Conservation (phyloP, 2,329 filamentous ascomycete genomes). For the Colletotrichum tanaceti region DNA sequence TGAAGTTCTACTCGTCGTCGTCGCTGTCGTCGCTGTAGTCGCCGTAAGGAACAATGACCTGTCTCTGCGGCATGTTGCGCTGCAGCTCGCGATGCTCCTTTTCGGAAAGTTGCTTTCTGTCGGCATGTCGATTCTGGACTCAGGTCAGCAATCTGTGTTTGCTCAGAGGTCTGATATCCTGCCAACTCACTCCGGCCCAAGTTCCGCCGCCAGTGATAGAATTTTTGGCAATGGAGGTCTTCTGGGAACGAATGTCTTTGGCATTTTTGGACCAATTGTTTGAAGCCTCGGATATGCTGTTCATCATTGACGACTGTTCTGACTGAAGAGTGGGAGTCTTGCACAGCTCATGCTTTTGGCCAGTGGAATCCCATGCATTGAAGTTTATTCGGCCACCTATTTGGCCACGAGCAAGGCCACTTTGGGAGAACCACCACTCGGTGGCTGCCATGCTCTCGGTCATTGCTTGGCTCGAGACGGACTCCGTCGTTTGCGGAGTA, state of each 20-base stretch:
- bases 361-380: conserved; percentile 48
- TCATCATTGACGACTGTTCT: background rate
- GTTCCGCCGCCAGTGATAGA: background rate
- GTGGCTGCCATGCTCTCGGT: background rate
- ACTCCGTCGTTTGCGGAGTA: background rate
- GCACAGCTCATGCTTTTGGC: conserved; percentile 41
- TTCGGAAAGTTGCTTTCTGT: conserved; percentile 29
- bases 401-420: background rate
- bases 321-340: conserved; percentile 44
- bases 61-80: conserved; percentile 10
- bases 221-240: background rate
- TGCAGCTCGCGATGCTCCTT: conserved; percentile 31
- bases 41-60: conserved; percentile 4
- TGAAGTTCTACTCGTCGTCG: conserved; percentile 9
- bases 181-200: conserved; percentile 4
- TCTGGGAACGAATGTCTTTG: background rate
- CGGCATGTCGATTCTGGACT: conserved; percentile 17
- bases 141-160: background rate
- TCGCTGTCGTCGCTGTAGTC: conserved; percentile 11
- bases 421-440: conserved; percentile 11
- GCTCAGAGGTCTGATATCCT: too few species aligned
- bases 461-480: background rate
- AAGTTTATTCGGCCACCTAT: conserved; percentile 1
- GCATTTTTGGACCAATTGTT: background rate
- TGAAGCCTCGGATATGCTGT: background rate